A percentile compares a stretch with the other conserved stretches of the same genome.
phyloP scores from a whole-genome alignment of 495 filamentous ascomycete genomes.

The Xylaria venustula region DNA sequence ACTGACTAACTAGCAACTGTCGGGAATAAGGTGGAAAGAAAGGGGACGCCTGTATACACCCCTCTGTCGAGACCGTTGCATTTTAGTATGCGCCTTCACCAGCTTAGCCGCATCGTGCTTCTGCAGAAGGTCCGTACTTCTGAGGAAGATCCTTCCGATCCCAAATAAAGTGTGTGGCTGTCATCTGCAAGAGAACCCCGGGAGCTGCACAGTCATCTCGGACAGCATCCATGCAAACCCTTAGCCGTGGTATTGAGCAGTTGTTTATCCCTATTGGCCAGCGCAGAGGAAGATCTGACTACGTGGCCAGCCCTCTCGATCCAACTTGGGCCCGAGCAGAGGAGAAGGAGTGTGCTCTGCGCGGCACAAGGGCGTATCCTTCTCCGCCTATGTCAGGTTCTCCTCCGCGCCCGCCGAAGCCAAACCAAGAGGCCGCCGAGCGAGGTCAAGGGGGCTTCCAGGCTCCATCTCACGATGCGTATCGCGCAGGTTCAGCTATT shows the following conservation, averaged over 20 bases:
- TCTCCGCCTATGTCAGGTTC: slow-evolving; percentile 86
- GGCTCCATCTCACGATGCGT: slow-evolving; percentile 47
- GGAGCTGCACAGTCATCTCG: slow-evolving; percentile 25
- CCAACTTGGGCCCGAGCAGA: slow-evolving; percentile 65
- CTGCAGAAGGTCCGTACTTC: neutral
- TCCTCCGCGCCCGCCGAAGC: slow-evolving; percentile 65
- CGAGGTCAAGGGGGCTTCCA: slow-evolving; percentile 52
- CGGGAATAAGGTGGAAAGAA: neutral
- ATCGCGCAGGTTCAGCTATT: slow-evolving; percentile 39
- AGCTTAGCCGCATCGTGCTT: neutral
- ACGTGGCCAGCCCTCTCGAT: slow-evolving; percentile 68
- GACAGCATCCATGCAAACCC: slow-evolving; percentile 49
- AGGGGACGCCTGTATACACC: neutral
- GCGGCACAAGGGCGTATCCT: slow-evolving; percentile 60
- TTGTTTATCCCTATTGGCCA: slow-evolving; percentile 55
- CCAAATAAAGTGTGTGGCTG: slow-evolving; percentile 3
- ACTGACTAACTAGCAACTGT: slow-evolving; percentile 5
- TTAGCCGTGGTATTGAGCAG: slow-evolving; percentile 41
- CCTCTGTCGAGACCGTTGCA: slow-evolving; percentile 2
- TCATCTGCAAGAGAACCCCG: slow-evolving; percentile 24
- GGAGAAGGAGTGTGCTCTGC: slow-evolving; percentile 66
- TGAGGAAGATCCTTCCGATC: neutral
- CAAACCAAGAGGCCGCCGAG: slow-evolving; percentile 59
- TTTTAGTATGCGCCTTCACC: slow-evolving; percentile 8
- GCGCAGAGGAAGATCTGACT: slow-evolving; percentile 61